Conservation (phyloP, 176 grass and related monocot genomes). For the bread wheat (Triticum aestivum) region DNA sequence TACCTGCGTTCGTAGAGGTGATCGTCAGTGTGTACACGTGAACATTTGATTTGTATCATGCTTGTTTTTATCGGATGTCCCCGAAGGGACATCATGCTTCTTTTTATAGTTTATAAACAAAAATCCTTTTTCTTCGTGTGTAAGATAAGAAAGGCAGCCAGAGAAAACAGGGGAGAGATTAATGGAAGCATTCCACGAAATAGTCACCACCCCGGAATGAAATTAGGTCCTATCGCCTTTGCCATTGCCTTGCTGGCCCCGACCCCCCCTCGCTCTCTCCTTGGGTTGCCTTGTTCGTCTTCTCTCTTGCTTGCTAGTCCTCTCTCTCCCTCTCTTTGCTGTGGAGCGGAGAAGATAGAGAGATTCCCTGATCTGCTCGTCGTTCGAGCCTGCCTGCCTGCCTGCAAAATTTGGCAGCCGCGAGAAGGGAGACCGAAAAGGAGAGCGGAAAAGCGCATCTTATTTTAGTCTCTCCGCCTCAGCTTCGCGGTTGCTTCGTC, state of each 20-base stretch:
- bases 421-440: background rate
- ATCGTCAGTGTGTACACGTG: too few relatives aligned
- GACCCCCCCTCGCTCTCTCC: constrained; percentile 31
- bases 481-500: constrained; percentile 49
- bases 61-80: too few relatives aligned
- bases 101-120: background rate
- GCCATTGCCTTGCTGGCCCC: constrained; percentile 46
- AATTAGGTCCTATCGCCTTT: constrained; percentile 55
- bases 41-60: too few relatives aligned
- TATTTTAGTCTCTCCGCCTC: constrained; percentile 28
- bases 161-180: background rate
- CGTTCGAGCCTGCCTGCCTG: background rate
- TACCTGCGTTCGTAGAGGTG: too few relatives aligned
- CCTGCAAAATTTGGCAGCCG: constrained; percentile 18
- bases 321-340: constrained; percentile 25
- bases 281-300: constrained; percentile 20
- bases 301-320: constrained; percentile 17
- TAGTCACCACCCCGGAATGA: constrained; percentile 30
- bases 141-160: background rate
- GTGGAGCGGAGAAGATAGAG: constrained; percentile 18
- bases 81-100: too few relatives aligned
- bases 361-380: constrained; percentile 37
- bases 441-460: constrained; percentile 27
- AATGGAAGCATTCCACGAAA: constrained; percentile 17
- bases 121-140: constrained; percentile 2